A percentile compares a stretch with the other conserved stretches of the same genome.
Evolutionary conservation across 2,329 filamentous ascomycete genomes (phyloP).

Genomic region (Epichloe glyceriae): DNA sequence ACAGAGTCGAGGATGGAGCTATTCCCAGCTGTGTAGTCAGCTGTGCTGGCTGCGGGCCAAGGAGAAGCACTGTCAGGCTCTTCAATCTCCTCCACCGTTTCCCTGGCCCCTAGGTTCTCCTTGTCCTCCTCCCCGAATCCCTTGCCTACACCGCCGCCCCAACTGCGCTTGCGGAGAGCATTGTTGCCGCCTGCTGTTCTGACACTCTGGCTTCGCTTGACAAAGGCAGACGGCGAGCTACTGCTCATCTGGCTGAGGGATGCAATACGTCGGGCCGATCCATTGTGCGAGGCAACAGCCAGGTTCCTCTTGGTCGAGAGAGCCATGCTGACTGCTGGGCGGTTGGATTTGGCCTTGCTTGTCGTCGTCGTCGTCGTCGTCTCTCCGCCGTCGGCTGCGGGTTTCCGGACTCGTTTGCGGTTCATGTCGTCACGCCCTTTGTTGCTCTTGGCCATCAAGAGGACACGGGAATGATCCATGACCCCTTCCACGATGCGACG

Average conservation of each 20-base stretch:
- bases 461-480: conserved; percentile 84
- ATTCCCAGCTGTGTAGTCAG: conserved; percentile 5
- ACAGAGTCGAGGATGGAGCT: conserved; percentile 9
- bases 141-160: conserved; percentile 42
- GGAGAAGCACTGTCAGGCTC: conserved; percentile 17
- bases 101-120: conserved; percentile 50
- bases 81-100: conserved; percentile 46
- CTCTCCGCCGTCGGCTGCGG: conserved; percentile 11
- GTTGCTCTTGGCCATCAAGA: conserved; percentile 62
- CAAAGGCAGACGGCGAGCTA: conserved; percentile 49
- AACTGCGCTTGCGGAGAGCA: conserved; percentile 53
- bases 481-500: conserved; percentile 88
- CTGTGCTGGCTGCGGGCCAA: conserved; percentile 3
- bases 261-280: conserved; percentile 65
- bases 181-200: conserved; percentile 44
- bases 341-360: conserved; percentile 10
- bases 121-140: conserved; percentile 43
- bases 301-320: conserved; percentile 39
- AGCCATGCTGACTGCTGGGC: conserved; percentile 37
- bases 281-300: conserved; percentile 31
- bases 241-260: conserved; percentile 83
- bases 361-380: neutral
- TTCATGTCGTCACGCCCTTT: conserved; percentile 43
- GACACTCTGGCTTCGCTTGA: conserved; percentile 70
- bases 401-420: conserved; percentile 40